Base-by-base conservation (phyloP, 73 alveolate species). In the Paramecium tetraurelia region DNA sequence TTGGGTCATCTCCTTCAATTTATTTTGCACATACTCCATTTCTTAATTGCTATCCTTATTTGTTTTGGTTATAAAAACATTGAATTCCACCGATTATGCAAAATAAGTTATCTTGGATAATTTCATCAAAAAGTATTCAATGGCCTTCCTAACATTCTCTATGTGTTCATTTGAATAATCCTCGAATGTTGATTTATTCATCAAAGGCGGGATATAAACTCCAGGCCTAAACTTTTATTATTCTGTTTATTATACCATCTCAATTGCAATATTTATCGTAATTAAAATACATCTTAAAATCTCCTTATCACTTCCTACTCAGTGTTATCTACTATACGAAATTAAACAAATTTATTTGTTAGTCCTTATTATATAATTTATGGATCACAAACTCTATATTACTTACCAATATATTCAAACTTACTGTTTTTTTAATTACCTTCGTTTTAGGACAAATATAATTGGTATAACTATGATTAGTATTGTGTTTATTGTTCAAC, bases 311-410 rank as follows among this genome's bases (percentile, higher is more conserved):
- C 46, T 20, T 18, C 72, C 21, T 40, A 6, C 9, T 44, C 43
- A 20, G 46, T 40, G 4, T n/a, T 27, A 80, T 80, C 75, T 44
- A 80, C 29, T 21, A 80, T 80, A 5, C 57, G 48, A 48, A 38
- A 75, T 22, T 43, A 80, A 41, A 80, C 90, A 80, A 43, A 38
- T 41, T 46, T 80, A 14, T 38, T 80, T 10, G 44, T 22, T 10
- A 80, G 14, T 44, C 75, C 76, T 12, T n/a, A 41, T 80, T 80
- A 0, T 43, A 31, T 18, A 10, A 80, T 40, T 46, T 80, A 22
- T 41, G 76, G 90, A 31, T 80, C 90, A 80, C 90, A 80, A 5
- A 80, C 90, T 80, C 75, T 80, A 46, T 80, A 80, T 22, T 40
- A 10, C 33, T 24, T 48, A 27, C 90, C 70, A 31, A 41, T 8